phyloP scores from a whole-genome alignment of 192 early-diverging fungal species.

The Backusella macrospora region DNA sequence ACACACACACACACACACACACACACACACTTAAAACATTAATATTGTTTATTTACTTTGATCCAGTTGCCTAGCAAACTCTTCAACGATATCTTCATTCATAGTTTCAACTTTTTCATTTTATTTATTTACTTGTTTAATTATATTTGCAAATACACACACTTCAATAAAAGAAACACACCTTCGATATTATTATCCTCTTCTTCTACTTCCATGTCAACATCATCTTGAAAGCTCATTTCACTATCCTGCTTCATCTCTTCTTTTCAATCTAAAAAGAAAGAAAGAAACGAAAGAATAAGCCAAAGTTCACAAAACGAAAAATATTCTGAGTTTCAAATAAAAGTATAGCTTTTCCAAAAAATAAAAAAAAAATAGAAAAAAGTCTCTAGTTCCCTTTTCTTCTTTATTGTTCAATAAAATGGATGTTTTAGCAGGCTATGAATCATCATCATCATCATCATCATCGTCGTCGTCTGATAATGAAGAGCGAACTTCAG shows the following conservation, averaged over 20 bases:
- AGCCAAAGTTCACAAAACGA: too few species aligned
- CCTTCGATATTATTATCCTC: background rate
- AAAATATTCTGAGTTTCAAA: background rate
- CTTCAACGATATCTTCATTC: slow-evolving; percentile 11
- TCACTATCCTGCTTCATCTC: background rate
- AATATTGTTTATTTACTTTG: background rate
- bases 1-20: too few species aligned
- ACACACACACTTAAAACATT: too few species aligned
- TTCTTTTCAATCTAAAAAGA: background rate
- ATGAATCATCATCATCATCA: background rate
- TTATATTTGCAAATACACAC: background rate
- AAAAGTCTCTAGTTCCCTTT: background rate
- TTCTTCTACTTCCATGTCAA: background rate
- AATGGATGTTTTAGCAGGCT: background rate
- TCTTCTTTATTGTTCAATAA: background rate
- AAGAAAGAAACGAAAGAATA: background rate
- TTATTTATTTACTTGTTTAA: background rate
- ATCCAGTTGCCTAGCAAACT: slow-evolving; percentile 18
- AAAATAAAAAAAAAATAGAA: background rate
- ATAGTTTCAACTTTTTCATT: background rate
- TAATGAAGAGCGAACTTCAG: background rate
- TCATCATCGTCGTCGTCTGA: background rate
- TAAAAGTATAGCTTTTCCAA: too few species aligned
- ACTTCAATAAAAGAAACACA: background rate
- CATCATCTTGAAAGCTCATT: background rate